Base-by-base conservation (phyloP, 495 filamentous ascomycete species). In the Aspergillus sparsus region DNA sequence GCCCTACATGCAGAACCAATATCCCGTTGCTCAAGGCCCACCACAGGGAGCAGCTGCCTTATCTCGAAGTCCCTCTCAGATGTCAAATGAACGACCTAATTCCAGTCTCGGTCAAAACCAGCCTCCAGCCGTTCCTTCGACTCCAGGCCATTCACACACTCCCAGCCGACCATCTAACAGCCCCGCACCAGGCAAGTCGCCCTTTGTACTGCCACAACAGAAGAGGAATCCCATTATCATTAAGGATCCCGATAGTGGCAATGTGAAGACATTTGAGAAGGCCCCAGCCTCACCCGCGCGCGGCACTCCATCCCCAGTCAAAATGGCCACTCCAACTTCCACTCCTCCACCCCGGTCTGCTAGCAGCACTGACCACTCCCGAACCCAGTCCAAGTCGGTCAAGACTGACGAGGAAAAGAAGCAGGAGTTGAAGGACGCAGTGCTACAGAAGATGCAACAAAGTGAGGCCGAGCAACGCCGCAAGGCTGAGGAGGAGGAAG, bases 61-160 rank as follows among this genome's bases (percentile, higher is more conserved):
- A 85, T 93, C 92, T 7, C 88, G 93, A 66, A 89, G 85, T 50
- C 84, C 90, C 4, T 96, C 92, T 7, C 89, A 94, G 69, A 77
- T 93, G 39, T 93, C 88, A 21, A 80, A 80, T 57, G 87, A 94
- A 63, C 85, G 91, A 55, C 91, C 92, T 9, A 78, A 82, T 13
- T 93, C 92, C 21, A 93, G 89, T 73, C 82, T 92, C 49, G 84
- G 88, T 41, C 90, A 89, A 64, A 80, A 80, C 16, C 83, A 79
- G 64, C 86, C 80, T 36, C 83, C 77, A 45, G 79, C 73, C 46
- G 78, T 83, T 37, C 81, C 88, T 16, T 80, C 87, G 13, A 81
- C 82, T 45, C 68, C 85, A 36, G 80, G 75, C 34, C 85, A 87
- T 41, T 81, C 85, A 39, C 80, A 86, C 39, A 82, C 80, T 49